Base-by-base conservation (phyloP, 1,139 yeast genomes). In the Arxiozyma bovina region DNA sequence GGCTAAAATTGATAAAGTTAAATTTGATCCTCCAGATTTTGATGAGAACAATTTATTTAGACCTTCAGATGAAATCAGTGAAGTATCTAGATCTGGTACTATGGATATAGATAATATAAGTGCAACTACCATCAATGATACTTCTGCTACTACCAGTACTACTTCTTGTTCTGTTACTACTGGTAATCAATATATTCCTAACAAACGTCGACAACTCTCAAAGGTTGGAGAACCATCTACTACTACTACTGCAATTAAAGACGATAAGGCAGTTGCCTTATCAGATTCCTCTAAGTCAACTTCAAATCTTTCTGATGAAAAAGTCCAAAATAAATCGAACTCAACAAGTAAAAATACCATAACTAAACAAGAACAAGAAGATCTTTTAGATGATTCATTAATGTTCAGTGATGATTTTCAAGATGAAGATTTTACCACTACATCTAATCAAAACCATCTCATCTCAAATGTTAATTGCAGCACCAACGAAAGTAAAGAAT, bases 361-460 rank as follows among this genome's bases (percentile, higher is more conserved):
- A 49, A 41, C 56, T 23, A 59, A 53, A 30, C 58, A 58, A 34
- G 64, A 62, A 40, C 64, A 62, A 18, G 70, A 73, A 22, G 78
- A 77, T 44, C 76, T 78, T 55, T 73, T 81, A 57, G 89, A 84
- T 54, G 90, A 83, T 60, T 83, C 88, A 2, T 78, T 83, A 58
- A 72, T 78, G 55, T 83, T 83, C 61, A 82, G 88, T 62, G 91
- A 85, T 63, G 90, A 84, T 55, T 54, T 72, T 15, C 70, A 64
- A 57, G 71, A 68, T 46, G 71, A 68, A 11, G 70, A 67, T 51
- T 54, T 66, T 23, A 30, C n/a, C 9, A 42, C 40, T 20, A 27
- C 18, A 25, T 25, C 45, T 20, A 48, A 42, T 11, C 22, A 45
- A 22, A 20, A 40, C 27, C 17, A 22, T 12, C 15, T 41, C 34